phyloP scores from a whole-genome alignment of 2,329 filamentous ascomycete species.

The Magnaporthiopsis poae region DNA sequence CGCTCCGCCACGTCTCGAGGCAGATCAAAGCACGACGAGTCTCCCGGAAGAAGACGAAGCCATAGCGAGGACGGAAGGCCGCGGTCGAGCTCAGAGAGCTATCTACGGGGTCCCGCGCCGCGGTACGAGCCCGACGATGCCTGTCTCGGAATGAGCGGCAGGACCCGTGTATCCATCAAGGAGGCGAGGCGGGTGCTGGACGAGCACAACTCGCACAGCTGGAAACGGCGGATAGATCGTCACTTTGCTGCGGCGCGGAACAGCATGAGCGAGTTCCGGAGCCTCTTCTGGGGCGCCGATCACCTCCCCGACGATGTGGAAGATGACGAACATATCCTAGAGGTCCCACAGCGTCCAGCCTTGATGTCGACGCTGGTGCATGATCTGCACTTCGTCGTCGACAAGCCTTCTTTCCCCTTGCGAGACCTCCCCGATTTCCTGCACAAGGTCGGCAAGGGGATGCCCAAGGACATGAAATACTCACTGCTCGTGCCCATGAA shows the following conservation, averaged over 20 bases:
- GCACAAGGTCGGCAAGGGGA: slow-evolving; percentile 86
- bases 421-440: slow-evolving; percentile 74
- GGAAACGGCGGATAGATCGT: slow-evolving; percentile 82
- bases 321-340: slow-evolving; percentile 74
- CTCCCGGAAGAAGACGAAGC: slow-evolving; percentile 38
- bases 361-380: slow-evolving; percentile 72
- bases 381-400: slow-evolving; percentile 74
- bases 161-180: slow-evolving; percentile 60
- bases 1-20: slow-evolving; percentile 40
- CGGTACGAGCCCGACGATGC: slow-evolving; percentile 74
- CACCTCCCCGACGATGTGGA: slow-evolving; percentile 71
- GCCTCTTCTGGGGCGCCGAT: slow-evolving; percentile 72
- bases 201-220: slow-evolving; percentile 75
- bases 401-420: slow-evolving; percentile 86
- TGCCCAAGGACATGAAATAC: slow-evolving; percentile 86
- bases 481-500: slow-evolving; percentile 82
- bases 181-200: slow-evolving; percentile 70
- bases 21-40: slow-evolving; percentile 15
- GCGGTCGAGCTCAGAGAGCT: slow-evolving; percentile 22
- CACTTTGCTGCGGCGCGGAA: slow-evolving; percentile 59
- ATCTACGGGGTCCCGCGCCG: slow-evolving; percentile 28
- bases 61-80: slow-evolving; percentile 43
- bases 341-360: slow-evolving; percentile 74
- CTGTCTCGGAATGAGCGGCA: slow-evolving; percentile 57
- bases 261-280: slow-evolving; percentile 69